phyloP scores from a whole-genome alignment of 495 filamentous ascomycete genomes.

The Hypoxylon fragiforme region DNA sequence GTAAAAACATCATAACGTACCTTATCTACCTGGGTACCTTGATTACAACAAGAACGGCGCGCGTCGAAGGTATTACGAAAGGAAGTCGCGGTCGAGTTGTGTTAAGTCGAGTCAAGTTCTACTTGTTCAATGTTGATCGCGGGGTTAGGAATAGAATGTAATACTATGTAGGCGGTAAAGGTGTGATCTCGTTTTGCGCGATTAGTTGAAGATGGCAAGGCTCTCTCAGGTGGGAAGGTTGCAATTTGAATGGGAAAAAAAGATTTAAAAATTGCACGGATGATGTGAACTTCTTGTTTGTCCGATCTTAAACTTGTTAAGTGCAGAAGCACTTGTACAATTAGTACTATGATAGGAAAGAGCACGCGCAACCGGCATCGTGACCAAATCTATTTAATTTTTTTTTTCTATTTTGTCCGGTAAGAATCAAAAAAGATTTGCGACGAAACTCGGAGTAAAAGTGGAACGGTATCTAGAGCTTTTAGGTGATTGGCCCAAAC shows the following conservation, averaged over 20 bases:
- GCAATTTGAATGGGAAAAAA: neutral
- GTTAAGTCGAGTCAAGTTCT: constrained; percentile 8
- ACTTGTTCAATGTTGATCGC: no score
- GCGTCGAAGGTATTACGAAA: neutral
- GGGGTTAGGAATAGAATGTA: neutral
- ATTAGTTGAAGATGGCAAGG: constrained; percentile 7
- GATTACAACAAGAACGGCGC: neutral
- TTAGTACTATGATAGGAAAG: constrained; percentile 8
- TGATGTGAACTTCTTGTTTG: neutral
- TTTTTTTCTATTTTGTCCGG: constrained; percentile 20
- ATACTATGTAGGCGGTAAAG: constrained; percentile 1
- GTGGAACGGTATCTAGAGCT: constrained; percentile 11
- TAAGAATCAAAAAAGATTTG: constrained; percentile 18
- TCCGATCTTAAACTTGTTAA: constrained; percentile 6
- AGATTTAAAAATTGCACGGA: neutral
- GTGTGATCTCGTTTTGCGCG: constrained; percentile 16
- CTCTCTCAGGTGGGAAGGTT: no score
- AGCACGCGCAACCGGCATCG: constrained; percentile 20
- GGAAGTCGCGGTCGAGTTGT: constrained; percentile 1
- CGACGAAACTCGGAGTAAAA: constrained; percentile 28
- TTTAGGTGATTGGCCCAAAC: constrained; percentile 13
- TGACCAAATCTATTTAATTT: constrained; percentile 21
- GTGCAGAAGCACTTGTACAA: constrained; percentile 15
- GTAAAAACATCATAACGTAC: constrained; percentile 13
- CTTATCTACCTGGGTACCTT: constrained; percentile 8